These are phyloP conservation scores for Crucibulum laeve DNA, from an alignment of 768 basidiomycete genomes.

Conservation along the genomic window DNA sequence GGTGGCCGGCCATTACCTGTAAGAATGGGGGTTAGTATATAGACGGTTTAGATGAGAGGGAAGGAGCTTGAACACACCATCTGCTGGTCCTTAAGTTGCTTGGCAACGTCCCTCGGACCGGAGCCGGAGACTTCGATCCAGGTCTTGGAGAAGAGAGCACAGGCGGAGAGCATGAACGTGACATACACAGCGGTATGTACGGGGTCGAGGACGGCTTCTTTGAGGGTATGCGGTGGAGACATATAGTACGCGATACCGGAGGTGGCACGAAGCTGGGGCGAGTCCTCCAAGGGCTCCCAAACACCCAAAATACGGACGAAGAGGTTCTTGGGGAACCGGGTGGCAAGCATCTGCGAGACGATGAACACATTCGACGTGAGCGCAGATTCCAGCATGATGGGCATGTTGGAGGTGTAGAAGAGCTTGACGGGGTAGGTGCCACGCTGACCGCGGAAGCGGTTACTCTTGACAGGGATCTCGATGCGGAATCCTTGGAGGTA, in stretches of 20 bases:
- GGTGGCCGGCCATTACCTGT: slow-evolving; percentile 82
- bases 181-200: slow-evolving; percentile 92
- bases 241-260: slow-evolving; percentile 98
- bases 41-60: background rate
- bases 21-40: slow-evolving; percentile 3
- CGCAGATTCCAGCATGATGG: slow-evolving; percentile 97
- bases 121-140: slow-evolving; percentile 99
- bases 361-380: slow-evolving; percentile 94
- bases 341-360: slow-evolving; percentile 91
- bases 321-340: slow-evolving; percentile 87
- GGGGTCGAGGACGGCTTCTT: slow-evolving; percentile 84
- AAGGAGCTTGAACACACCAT: slow-evolving; percentile 54
- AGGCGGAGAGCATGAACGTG: slow-evolving; percentile 87
- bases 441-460: slow-evolving; percentile 93
- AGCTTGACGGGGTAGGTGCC: slow-evolving; percentile 96
- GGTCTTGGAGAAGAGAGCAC: slow-evolving; percentile 97
- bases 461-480: slow-evolving; percentile 97
- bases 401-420: slow-evolving; percentile 99
- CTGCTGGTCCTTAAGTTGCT: slow-evolving; percentile 97
- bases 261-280: slow-evolving; percentile 84
- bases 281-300: slow-evolving; percentile 99
- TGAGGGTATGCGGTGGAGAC: slow-evolving; percentile 93
- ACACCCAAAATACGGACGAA: slow-evolving; percentile 87
- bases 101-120: slow-evolving; percentile 93
- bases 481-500: slow-evolving; percentile 99